Percentiles rank a stretch among this genome's conserved stretches.
phyloP scores from a whole-genome alignment of 306 rosid genomes.

The Rubus idaeus region DNA sequence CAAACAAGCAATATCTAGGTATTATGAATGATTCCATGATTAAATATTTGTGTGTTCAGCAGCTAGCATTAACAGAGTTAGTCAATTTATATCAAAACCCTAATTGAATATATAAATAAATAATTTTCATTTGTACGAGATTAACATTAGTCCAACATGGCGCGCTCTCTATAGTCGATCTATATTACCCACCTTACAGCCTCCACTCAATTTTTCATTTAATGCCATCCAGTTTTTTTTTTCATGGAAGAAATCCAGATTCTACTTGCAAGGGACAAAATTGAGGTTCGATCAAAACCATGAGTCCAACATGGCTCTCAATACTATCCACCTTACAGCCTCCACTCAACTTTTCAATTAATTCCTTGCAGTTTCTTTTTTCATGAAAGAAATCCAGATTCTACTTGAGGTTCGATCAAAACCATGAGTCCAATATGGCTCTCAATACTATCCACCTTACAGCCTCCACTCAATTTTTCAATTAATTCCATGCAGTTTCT shows the following conservation, averaged over 20 bases:
- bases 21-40: neutral
- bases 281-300: slow-evolving; percentile 8
- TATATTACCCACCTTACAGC: too few species aligned
- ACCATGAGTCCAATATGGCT: too few species aligned
- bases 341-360: neutral
- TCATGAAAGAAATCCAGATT: neutral
- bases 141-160: slow-evolving; percentile 13
- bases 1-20: neutral
- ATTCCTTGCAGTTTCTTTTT: neutral
- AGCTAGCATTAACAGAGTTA: neutral
- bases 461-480: neutral
- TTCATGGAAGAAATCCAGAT: slow-evolving; percentile 1
- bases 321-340: slow-evolving; percentile 3
- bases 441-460: neutral
- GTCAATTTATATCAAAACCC: neutral
- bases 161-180: too few species aligned
- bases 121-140: too few species aligned
- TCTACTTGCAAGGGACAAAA: too few species aligned
- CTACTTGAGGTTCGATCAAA: too few species aligned
- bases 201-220: neutral
- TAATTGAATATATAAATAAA: too few species aligned
- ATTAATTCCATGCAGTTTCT: neutral
- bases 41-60: neutral
- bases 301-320: slow-evolving; percentile 13
- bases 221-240: neutral